phyloP scores from a whole-genome alignment of 179 eudicot species.

The Spergularia azorica region DNA sequence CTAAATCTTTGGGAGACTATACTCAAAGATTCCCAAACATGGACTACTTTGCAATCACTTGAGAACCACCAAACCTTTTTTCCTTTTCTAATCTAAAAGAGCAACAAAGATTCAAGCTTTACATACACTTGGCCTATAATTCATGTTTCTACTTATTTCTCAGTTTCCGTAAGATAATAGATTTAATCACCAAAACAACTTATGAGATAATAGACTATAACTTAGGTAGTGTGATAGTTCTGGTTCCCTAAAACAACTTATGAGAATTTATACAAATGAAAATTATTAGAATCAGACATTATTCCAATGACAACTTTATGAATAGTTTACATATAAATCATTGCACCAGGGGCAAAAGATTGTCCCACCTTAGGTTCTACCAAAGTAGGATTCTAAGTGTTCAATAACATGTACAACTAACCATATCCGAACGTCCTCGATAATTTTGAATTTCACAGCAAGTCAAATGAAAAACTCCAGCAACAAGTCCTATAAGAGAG shows the following conservation, averaged over 20 bases:
- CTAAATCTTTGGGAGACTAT: too few species aligned
- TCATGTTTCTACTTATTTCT: too few species aligned
- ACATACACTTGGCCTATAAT: too few species aligned
- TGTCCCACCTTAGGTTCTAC: too few species aligned
- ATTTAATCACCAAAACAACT: not conserved
- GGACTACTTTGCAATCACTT: too few species aligned
- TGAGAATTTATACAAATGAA: not conserved
- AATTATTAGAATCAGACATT: too few species aligned
- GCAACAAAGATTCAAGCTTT: too few species aligned
- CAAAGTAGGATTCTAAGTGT: not conserved
- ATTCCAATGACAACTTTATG: too few species aligned
- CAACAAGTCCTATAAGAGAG: slow-evolving; percentile 58
- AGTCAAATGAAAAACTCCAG: slow-evolving; percentile 66
- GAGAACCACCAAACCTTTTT: too few species aligned
- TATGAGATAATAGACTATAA: not conserved
- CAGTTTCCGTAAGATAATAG: not conserved
- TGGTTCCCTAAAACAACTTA: not conserved
- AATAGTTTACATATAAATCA: too few species aligned
- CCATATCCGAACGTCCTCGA: slow-evolving; percentile 73
- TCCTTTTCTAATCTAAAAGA: too few species aligned
- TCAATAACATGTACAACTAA: slow-evolving; percentile 35
- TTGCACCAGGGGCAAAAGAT: not conserved
- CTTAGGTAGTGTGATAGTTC: not conserved
- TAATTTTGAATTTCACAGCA: slow-evolving; percentile 72
- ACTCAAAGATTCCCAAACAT: too few species aligned